Conservation (phyloP, 148 eudicot genomes). For the Chenopodium formosanum region DNA sequence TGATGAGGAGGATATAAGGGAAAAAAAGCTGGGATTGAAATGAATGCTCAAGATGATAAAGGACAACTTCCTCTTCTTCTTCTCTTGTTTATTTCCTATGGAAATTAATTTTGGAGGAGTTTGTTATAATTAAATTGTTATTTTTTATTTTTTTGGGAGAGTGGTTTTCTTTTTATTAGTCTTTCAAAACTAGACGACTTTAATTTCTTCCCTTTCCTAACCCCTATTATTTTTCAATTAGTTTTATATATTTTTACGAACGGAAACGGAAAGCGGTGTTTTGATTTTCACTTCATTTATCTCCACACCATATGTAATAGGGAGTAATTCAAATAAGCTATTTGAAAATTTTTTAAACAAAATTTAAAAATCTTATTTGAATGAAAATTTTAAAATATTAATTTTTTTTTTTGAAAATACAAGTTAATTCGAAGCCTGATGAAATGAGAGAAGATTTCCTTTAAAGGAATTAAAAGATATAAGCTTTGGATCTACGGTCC, state of each 20-base stretch:
- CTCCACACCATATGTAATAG: too few species aligned
- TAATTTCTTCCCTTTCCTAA: background rate
- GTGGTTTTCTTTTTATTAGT: conserved; percentile 7
- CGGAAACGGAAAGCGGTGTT: background rate
- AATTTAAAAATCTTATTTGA: too few species aligned
- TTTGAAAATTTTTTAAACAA: too few species aligned
- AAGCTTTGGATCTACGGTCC: too few species aligned
- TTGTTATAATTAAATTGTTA: background rate
- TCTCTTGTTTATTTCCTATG: background rate
- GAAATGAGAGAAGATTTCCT: too few species aligned
- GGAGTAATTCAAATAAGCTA: too few species aligned
- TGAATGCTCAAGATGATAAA: conserved; percentile 14
- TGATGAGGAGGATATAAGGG: conserved; percentile 23
- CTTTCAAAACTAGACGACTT: conserved; percentile 9
- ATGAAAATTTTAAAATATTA: too few species aligned
- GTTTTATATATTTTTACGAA: too few species aligned
- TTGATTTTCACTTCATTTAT: background rate
- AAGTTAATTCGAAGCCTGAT: too few species aligned
- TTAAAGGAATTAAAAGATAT: too few species aligned
- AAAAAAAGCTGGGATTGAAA: conserved; percentile 11
- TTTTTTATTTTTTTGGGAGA: background rate
- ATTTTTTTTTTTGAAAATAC: too few species aligned
- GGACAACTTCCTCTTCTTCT: conserved; percentile 2
- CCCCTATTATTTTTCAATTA: background rate
- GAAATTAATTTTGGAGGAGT: conserved; percentile 1